Conservation (phyloP, 768 basidiomycete species). For the Gloeostereum incarnatum region DNA sequence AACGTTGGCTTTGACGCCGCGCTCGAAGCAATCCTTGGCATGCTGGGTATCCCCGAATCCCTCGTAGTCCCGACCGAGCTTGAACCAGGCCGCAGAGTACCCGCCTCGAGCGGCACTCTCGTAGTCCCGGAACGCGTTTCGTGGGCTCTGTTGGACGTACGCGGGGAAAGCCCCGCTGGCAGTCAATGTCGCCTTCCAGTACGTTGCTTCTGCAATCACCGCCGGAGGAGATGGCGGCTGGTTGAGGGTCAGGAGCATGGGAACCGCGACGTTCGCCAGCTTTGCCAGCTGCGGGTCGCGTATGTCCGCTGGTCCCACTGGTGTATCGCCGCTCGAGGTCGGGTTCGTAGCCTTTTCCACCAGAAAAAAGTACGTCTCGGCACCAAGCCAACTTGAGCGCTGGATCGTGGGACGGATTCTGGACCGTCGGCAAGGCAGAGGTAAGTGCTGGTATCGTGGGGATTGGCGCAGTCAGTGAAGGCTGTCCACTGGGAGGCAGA, state of each 20-base stretch:
- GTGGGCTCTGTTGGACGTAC: slow-evolving; percentile 54
- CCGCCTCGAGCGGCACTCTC: slow-evolving; percentile 77
- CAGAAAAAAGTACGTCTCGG: slow-evolving; percentile 73
- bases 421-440: slow-evolving; percentile 39
- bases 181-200: slow-evolving; percentile 66
- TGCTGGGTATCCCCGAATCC: slow-evolving; percentile 64
- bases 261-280: slow-evolving; percentile 57
- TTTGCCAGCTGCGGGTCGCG: slow-evolving; percentile 49
- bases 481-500: slow-evolving; percentile 14
- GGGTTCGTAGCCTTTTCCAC: slow-evolving; percentile 61
- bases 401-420: slow-evolving; percentile 48
- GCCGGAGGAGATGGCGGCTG: slow-evolving; percentile 21
- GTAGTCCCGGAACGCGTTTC: slow-evolving; percentile 83
- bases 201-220: slow-evolving; percentile 64
- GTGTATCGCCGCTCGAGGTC: slow-evolving; percentile 18
- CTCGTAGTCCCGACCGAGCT: slow-evolving; percentile 88
- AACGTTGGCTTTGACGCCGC: slow-evolving; percentile 66
- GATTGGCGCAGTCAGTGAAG: slow-evolving; percentile 57
- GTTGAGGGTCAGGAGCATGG: slow-evolving; percentile 38
- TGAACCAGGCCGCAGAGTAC: slow-evolving; percentile 80
- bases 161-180: slow-evolving; percentile 66
- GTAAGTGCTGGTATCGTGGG: slow-evolving; percentile 56
- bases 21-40: slow-evolving; percentile 82
- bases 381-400: slow-evolving; percentile 66
- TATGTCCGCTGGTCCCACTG: slow-evolving; percentile 39